A percentile compares a stretch with the other conserved stretches of the same genome.
Conservation (phyloP, 768 basidiomycete genomes). For the Suillus brevipes region DNA sequence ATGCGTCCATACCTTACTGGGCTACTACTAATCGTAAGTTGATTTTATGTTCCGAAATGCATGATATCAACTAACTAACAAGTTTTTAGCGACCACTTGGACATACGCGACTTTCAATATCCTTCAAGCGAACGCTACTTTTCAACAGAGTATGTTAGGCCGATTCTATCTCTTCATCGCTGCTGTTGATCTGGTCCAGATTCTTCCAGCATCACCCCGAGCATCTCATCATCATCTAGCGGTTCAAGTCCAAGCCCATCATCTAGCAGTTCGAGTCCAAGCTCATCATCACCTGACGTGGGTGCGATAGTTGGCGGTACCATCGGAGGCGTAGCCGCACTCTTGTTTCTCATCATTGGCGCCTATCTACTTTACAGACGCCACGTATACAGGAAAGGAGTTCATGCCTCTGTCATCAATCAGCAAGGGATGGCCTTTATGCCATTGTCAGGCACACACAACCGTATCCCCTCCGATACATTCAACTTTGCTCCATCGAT, state of each 20-base stretch:
- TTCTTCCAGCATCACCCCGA: neutral
- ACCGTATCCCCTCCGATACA: slow-evolving; percentile 15
- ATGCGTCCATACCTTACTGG: slow-evolving; percentile 47
- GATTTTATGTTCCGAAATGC: neutral
- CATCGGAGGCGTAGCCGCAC: slow-evolving; percentile 20
- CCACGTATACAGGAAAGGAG: slow-evolving; percentile 3
- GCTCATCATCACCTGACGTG: slow-evolving; percentile 7
- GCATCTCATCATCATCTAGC: neutral
- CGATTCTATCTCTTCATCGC: slow-evolving; percentile 7
- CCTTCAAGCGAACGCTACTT: slow-evolving; percentile 24
- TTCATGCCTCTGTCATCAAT: neutral
- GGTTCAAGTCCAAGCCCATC: slow-evolving; percentile 6
- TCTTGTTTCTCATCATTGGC: slow-evolving; percentile 18
- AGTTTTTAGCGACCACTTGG: slow-evolving; percentile 38
- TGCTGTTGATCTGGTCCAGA: neutral
- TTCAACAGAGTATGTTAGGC: slow-evolving; percentile 13
- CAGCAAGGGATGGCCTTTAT: neutral
- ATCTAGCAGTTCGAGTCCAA: slow-evolving; percentile 7
- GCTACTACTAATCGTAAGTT: slow-evolving; percentile 48
- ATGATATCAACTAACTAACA: neutral
- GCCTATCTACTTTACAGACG: slow-evolving; percentile 21
- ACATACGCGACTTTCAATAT: slow-evolving; percentile 27
- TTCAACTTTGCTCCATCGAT: slow-evolving; percentile 7
- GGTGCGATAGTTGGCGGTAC: slow-evolving; percentile 27
- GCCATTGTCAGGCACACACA: slow-evolving; percentile 8